Evolutionary conservation across 2,329 filamentous ascomycete species (phyloP).

Genomic region (Microsporum ferrugineum): DNA sequence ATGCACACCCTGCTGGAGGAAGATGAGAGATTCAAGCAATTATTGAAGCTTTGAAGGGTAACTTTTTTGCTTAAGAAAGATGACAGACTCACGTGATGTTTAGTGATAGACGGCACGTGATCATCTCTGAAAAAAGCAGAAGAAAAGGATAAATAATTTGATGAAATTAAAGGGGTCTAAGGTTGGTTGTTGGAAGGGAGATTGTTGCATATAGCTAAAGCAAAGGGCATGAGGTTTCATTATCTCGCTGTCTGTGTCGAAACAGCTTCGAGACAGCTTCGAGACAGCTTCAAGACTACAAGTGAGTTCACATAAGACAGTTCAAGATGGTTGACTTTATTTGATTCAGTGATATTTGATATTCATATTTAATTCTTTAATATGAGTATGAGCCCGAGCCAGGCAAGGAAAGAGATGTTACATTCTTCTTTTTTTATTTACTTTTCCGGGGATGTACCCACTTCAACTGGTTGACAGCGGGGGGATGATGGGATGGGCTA

Average conservation of each 20-base stretch:
- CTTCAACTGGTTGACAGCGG: background rate
- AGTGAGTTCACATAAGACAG: background rate
- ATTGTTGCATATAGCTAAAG: too few species aligned
- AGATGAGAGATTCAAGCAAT: background rate
- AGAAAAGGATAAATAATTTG: background rate
- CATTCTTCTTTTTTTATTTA: slow-evolving; percentile 1
- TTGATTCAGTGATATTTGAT: background rate
- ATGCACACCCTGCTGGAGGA: background rate
- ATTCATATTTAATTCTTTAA: background rate
- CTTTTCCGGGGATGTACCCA: background rate
- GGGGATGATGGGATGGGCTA: background rate
- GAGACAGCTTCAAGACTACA: background rate
- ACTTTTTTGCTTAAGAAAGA: background rate
- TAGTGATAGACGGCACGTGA: background rate
- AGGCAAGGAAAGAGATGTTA: background rate
- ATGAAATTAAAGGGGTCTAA: background rate
- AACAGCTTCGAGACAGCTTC: background rate
- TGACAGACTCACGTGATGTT: background rate
- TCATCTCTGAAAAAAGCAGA: background rate
- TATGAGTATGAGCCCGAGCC: background rate
- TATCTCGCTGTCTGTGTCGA: too few species aligned
- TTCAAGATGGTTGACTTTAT: background rate
- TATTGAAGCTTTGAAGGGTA: background rate
- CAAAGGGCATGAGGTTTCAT: too few species aligned
- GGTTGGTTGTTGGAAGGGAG: background rate